phyloP scores from a whole-genome alignment of 768 basidiomycete genomes.

The Lentinula aciculospora region DNA sequence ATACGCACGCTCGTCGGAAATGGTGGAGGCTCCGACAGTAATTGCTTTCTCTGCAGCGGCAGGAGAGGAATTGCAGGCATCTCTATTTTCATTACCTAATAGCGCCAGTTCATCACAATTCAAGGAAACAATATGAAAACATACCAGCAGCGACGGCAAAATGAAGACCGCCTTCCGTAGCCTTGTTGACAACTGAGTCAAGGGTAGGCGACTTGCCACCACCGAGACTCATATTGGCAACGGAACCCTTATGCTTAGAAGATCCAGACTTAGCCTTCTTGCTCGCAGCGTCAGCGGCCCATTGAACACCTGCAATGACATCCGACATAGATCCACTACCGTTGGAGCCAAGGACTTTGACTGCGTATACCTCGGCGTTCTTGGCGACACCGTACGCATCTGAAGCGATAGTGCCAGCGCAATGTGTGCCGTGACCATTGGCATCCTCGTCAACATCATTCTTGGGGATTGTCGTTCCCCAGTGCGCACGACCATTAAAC shows the following conservation, averaged over 20 bases:
- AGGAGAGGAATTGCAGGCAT: conserved; percentile 92
- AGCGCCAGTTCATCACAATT: neutral
- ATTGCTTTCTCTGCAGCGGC: conserved; percentile 85
- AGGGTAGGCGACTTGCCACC: conserved; percentile 87
- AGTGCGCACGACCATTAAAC: conserved; percentile 83
- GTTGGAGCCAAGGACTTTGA: conserved; percentile 92
- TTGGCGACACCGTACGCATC: conserved; percentile 94
- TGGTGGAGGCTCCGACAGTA: conserved; percentile 89
- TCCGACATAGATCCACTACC: conserved; percentile 95
- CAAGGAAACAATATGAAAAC: conserved; percentile 15
- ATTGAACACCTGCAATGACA: conserved; percentile 84
- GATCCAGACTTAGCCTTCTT: conserved; percentile 65
- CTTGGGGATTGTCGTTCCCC: conserved; percentile 89
- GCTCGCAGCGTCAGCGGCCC: conserved; percentile 55
- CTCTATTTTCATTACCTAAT: conserved; percentile 73
- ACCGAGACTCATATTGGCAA: conserved; percentile 96
- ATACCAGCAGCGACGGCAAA: conserved; percentile 94
- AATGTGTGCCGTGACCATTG: conserved; percentile 95
- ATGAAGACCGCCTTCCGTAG: conserved; percentile 82
- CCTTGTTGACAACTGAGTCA: conserved; percentile 79
- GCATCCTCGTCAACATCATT: conserved; percentile 85
- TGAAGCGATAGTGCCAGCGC: conserved; percentile 95
- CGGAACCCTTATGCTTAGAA: conserved; percentile 88
- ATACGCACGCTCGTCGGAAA: conserved; percentile 77
- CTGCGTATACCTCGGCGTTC: conserved; percentile 81